Conservation (phyloP, 163 green algal species). For the Coccomyxa subellipsoidea region DNA sequence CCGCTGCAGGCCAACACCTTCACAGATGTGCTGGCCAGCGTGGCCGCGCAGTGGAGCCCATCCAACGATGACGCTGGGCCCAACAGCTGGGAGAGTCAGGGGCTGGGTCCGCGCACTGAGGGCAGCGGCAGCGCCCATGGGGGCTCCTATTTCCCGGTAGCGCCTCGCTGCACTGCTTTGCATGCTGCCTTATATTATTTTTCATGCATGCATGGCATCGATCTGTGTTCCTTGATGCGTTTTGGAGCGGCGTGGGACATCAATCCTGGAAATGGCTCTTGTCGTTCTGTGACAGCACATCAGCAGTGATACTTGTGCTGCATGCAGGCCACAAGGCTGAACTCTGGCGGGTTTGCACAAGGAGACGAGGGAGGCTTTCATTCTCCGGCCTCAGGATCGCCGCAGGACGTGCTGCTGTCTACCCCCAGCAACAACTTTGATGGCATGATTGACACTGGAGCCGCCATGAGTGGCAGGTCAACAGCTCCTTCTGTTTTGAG, state of each 20-base stretch:
- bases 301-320: not conserved
- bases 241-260: too few species aligned
- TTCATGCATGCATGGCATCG: not conserved
- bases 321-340: not conserved
- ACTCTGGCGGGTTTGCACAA: not conserved
- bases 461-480: not conserved
- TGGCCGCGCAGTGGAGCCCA: constrained; percentile 4
- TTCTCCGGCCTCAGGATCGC: not conserved
- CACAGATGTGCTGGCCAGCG: constrained; percentile 10
- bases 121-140: not conserved
- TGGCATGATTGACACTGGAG: not conserved
- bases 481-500: too few species aligned
- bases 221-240: too few species aligned
- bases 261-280: too few species aligned
- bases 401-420: not conserved
- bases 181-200: not conserved
- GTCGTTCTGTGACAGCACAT: too few species aligned
- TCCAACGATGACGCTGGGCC: not conserved
- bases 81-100: not conserved
- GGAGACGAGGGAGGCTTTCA: not conserved
- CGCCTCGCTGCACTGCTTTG: too few species aligned
- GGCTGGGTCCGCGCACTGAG: not conserved
- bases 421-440: not conserved
- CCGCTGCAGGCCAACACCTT: constrained; percentile 11
- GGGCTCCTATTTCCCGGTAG: not conserved